Percentiles rank a stretch among this genome's conserved stretches.
Evolutionary conservation across 306 rosid species (phyloP).

Genomic region (Senna siamea): DNA sequence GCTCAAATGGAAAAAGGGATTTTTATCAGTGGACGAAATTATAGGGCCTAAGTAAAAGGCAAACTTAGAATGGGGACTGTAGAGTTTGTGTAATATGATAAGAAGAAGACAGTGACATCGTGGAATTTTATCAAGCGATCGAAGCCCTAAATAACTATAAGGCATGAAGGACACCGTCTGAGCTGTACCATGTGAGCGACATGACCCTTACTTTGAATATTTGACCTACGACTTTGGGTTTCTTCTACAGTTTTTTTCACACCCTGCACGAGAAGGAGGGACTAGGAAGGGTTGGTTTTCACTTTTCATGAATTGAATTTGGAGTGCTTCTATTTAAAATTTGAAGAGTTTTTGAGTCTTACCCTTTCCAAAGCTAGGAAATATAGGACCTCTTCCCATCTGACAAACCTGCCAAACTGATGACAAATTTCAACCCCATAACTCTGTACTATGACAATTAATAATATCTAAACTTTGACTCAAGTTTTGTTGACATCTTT

Average conservation of each 20-base stretch:
- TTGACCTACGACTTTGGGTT: conserved; percentile 24
- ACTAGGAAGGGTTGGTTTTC: too few species aligned
- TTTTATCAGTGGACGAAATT: conserved; percentile 41
- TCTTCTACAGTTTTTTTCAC: conserved; percentile 29
- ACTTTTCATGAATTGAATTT: too few species aligned
- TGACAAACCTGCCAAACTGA: conserved; percentile 43
- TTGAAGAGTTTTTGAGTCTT: too few species aligned
- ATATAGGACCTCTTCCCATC: conserved; percentile 35
- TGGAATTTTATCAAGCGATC: conserved; percentile 43
- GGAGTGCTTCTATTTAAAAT: too few species aligned
- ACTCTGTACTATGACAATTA: conserved; percentile 16
- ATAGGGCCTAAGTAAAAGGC: conserved; percentile 33
- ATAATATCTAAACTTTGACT: conserved; percentile 26
- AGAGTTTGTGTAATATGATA: conserved; percentile 34
- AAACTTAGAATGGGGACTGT: conserved; percentile 7
- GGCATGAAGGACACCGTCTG: conserved; percentile 41
- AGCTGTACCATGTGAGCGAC: conserved; percentile 45
- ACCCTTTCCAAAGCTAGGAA: too few species aligned
- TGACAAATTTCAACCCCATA: conserved; percentile 40
- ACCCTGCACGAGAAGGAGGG: too few species aligned
- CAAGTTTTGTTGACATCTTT: conserved; percentile 29
- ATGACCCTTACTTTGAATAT: conserved; percentile 30
- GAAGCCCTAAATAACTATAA: conserved; percentile 12
- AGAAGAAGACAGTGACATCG: conserved; percentile 51
- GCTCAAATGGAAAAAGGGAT: conserved; percentile 43